Base-by-base conservation (phyloP, 371 early-diverging fungal species). In the Mucor lusitanicus region DNA sequence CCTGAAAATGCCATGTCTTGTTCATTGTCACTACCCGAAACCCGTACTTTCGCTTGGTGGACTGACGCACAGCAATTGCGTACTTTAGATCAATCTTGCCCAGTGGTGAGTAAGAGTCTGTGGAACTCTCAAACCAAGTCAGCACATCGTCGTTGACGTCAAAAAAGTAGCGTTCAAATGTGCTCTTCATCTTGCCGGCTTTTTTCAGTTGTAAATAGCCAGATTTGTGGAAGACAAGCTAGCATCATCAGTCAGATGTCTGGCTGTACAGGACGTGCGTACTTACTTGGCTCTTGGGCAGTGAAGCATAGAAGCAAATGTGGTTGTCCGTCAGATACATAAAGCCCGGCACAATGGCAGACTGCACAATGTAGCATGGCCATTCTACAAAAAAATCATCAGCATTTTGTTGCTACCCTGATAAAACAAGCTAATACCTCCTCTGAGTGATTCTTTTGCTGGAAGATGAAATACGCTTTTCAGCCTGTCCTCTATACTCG, bases 281-380 rank as follows among this genome's bases (percentile, higher is more conserved):
- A 13, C 50, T 63, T 79, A 85, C 87, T 70, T 79, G 76, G 37
- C 74, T 82, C 19, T 79, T 66, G 1, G 88, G 90, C 6, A 93
- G 73, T 3, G 85, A 79, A 30, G 92, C 91, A 73, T 89, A 89
- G 71, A 92, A 94, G 61, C 91, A 90, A 6, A 93, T 72, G 59
- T 89, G 88, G 8, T 81, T 71, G n/a, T 87, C 81, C 0, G 90
- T 91, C 35, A 93, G 64, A 70, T 89, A 94, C 72, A 94, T 75
- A 40, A 80, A 80, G 5, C 93, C 94, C 40, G 87, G 85, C 2
- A 92, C 83, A 59, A 91, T 77, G 1, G 91, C 89, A 11, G 90
- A 85, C 3, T 87, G 82, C 3, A 91, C 82, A 58, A 93, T 80
- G 77, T 87, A 91, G 71, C 93, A 93, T 12, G 90, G 77, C 83